A percentile compares a stretch with the other conserved stretches of the same genome.
Conservation (phyloP, 768 basidiomycete genomes). For the Hericium erinaceus region DNA sequence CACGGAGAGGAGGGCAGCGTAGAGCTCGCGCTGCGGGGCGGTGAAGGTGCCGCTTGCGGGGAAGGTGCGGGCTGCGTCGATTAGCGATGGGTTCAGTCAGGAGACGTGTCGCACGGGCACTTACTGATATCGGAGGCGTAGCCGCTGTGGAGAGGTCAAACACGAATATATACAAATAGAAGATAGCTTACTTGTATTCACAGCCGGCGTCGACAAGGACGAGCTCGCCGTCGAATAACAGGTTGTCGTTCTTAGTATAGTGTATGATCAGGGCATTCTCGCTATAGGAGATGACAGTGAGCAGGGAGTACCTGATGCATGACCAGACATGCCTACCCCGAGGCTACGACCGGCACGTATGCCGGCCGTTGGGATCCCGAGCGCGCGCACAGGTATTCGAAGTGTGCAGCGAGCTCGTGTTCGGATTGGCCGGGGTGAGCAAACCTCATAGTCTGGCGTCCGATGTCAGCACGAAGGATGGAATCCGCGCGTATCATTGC, state of each 20-base stretch:
- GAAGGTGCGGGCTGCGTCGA: constrained; percentile 64
- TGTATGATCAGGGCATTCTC: constrained; percentile 88
- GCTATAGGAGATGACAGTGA: constrained; percentile 27
- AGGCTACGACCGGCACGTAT: constrained; percentile 97
- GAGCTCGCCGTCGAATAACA: constrained; percentile 61
- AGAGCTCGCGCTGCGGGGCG: constrained; percentile 73
- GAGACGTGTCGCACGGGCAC: too few species aligned
- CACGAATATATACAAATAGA: background rate
- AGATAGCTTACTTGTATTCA: constrained; percentile 65
- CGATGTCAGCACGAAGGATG: background rate
- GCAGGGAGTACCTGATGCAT: constrained; percentile 7
- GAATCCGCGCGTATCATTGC: background rate
- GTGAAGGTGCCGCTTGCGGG: constrained; percentile 80
- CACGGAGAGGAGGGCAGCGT: constrained; percentile 63
- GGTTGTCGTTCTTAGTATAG: constrained; percentile 85
- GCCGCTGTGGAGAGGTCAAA: constrained; percentile 44
- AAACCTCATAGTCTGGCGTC: constrained; percentile 73
- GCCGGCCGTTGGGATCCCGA: constrained; percentile 78
- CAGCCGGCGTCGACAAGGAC: constrained; percentile 89
- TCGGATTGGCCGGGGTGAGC: constrained; percentile 48
- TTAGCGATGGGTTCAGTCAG: too few species aligned
- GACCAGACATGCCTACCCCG: constrained; percentile 45
- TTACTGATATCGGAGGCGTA: constrained; percentile 93
- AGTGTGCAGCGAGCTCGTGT: constrained; percentile 64
- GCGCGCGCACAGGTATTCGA: constrained; percentile 79